A percentile compares a stretch with the other conserved stretches of the same genome.
Conservation (phyloP, 805 yeast genomes). For the Kuraishia hungarica region DNA sequence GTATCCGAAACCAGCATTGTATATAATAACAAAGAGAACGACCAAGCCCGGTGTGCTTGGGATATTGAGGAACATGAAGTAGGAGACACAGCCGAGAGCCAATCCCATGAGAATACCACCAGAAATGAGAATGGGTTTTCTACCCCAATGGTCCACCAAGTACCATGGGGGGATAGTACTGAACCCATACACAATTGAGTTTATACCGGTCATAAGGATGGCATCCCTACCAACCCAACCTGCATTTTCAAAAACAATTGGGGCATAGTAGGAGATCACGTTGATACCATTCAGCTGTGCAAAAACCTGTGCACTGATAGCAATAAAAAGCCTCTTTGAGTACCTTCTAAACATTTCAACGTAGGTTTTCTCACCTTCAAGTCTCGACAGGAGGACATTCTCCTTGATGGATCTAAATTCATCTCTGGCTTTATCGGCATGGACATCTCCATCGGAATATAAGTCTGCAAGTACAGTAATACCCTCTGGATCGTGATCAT, state of each 20-base stretch:
- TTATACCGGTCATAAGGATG: slow-evolving; percentile 83
- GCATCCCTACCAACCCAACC: slow-evolving; percentile 91
- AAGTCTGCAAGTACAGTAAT: slow-evolving; percentile 77
- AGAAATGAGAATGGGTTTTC: slow-evolving; percentile 71
- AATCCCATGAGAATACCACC: slow-evolving; percentile 80
- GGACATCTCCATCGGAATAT: slow-evolving; percentile 70
- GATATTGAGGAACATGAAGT: slow-evolving; percentile 39
- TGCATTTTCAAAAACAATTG: slow-evolving; percentile 88
- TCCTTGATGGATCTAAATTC: slow-evolving; percentile 82
- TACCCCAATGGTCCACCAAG: slow-evolving; percentile 84
- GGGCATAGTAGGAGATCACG: slow-evolving; percentile 88
- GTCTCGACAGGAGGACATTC: slow-evolving; percentile 60
- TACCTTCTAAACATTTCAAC: slow-evolving; percentile 69
- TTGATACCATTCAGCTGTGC: slow-evolving; percentile 93
- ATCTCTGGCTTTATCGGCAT: slow-evolving; percentile 54
- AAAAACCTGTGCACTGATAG: slow-evolving; percentile 85
- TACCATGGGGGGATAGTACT: slow-evolving; percentile 89
- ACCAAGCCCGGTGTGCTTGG: slow-evolving; percentile 58
- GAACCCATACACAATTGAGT: slow-evolving; percentile 42
- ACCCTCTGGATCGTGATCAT: slow-evolving; percentile 77
- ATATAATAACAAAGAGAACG: slow-evolving; percentile 67
- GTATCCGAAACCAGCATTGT: slow-evolving; percentile 79
- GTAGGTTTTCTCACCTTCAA: slow-evolving; percentile 77
- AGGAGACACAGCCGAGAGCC: slow-evolving; percentile 57
- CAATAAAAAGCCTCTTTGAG: slow-evolving; percentile 71